A percentile compares a stretch with the other conserved stretches of the same genome.
phyloP scores from a whole-genome alignment of 805 yeast genomes.

The Lipomyces yamanashiensis region DNA sequence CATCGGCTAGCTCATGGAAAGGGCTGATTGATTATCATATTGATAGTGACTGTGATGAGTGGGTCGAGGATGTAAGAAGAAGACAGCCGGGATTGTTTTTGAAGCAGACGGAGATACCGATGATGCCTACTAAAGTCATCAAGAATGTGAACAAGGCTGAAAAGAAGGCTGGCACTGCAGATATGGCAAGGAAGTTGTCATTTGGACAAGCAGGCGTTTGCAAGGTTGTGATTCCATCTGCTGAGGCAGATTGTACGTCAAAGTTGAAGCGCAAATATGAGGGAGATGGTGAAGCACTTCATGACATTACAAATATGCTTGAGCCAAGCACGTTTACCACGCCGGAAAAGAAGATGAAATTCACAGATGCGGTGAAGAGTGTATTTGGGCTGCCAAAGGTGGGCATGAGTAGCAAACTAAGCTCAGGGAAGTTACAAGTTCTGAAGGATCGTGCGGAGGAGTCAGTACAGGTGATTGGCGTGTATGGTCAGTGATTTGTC shows the following conservation, averaged over 20 bases:
- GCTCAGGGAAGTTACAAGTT: conserved; percentile 3
- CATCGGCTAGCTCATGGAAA: conserved; percentile 65
- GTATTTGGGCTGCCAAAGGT: background rate
- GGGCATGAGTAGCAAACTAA: background rate
- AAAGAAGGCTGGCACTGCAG: background rate
- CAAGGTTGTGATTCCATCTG: background rate
- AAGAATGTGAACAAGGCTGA: background rate
- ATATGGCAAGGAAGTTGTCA: background rate
- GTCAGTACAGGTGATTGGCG: background rate
- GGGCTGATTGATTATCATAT: conserved; percentile 78
- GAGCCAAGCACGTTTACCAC: conserved; percentile 4
- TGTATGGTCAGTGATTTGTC: background rate
- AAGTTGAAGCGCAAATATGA: background rate
- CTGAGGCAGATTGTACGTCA: background rate
- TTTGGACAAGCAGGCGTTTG: background rate
- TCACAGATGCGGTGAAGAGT: background rate
- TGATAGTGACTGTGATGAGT: conserved; percentile 77
- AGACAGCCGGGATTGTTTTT: conserved; percentile 64
- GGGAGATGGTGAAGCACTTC: conserved; percentile 1
- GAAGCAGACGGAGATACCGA: conserved; percentile 22
- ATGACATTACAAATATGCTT: conserved; percentile 7
- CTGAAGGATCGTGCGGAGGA: conserved; percentile 3
- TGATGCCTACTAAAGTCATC: conserved; percentile 10
- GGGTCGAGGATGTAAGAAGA: conserved; percentile 61
- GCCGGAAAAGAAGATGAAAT: conserved; percentile 1